Evolutionary conservation across 2,329 filamentous ascomycete genomes (phyloP), one percentile per base, ranked within the genome.

Genomic region (Botrytis squamosa): DNA sequence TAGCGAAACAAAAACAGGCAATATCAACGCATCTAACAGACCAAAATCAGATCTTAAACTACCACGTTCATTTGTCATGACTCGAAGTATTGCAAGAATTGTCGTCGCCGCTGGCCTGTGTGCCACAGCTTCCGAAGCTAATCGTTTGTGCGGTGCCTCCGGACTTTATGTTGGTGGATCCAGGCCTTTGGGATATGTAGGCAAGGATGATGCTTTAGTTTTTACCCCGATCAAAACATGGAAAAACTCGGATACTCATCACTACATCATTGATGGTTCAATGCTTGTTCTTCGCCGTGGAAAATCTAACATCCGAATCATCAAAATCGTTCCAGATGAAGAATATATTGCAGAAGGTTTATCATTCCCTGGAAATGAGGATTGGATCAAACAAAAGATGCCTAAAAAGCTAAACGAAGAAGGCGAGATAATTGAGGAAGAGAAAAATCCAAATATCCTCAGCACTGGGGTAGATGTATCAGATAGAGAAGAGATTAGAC

Each of bases 221-320:
- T 94, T 90, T 84, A 88, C 86, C 14, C 86, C 87, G 2, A 86
- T 93, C 75, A 88, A 89, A 79, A 82, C 86, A 36, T 90, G 89
- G 86, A 87, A 84, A 77, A 84, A 85, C 0, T 82, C 85, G 38
- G 87, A 91, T 71, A 90, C 89, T 0, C 79, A 84, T 74, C 87
- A 88, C 72, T 92, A 86, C 78, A 83, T 92, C 72, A 86, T 93
- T 29, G 88, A 90, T 75, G 88, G 74, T 18, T 84, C 86, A 76
- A 77, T 91, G 65, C 83, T 91, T 75, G 86, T 91, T 77, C 83
- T 91, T 71, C 88, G 90, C 76, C 88, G 86, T 79, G 89, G 89
- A 76, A 91, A 90, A 83, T 86, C 90, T 81, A 89, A 90, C 75
- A 81, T 91, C 64, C 87, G 88, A 64, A 85, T 91, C 76, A 84